phyloP scores from a whole-genome alignment of 768 basidiomycete genomes.

The Phaeotremella skinneri region DNA sequence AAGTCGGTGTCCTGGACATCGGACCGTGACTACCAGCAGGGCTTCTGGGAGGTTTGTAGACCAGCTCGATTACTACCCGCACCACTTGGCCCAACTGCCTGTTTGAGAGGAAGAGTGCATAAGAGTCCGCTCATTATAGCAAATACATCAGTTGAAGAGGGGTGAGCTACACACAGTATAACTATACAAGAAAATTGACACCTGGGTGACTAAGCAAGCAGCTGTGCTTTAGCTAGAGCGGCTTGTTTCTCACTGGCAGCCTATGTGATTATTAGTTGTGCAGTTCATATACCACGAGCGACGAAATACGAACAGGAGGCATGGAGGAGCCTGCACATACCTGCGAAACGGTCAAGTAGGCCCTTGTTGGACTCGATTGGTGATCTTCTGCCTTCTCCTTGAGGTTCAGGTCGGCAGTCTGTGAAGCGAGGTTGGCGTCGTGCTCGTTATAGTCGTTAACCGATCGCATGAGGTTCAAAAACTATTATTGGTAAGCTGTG shows the following conservation, averaged over 20 bases:
- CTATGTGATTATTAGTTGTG: constrained; percentile 14
- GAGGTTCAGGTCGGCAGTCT: constrained; percentile 12
- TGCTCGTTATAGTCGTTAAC: constrained; percentile 42
- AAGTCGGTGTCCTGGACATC: no score
- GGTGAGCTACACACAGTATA: no score
- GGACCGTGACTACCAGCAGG: no score
- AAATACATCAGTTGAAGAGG: no score
- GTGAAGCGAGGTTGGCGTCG: constrained; percentile 17
- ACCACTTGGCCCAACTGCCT: no score
- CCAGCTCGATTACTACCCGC: no score
- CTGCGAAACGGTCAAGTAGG: constrained; percentile 52
- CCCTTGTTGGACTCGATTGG: constrained; percentile 36
- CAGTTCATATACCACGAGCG: background rate
- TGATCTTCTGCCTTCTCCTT: constrained; percentile 18
- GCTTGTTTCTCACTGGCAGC: constrained; percentile 49
- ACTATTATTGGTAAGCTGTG: constrained; percentile 21
- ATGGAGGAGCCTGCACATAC: constrained; percentile 22
- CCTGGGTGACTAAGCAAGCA: background rate
- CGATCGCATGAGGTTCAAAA: constrained; percentile 43
- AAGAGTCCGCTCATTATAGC: no score
- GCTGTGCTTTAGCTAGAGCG: constrained; percentile 16
- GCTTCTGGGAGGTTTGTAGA: no score
- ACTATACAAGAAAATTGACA: no score
- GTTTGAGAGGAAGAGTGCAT: no score
- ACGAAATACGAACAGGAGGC: background rate